These are phyloP conservation scores for Aspergillus novoparasiticus DNA, from an alignment of 2,329 filamentous ascomycete genomes.

Conservation along the genomic window DNA sequence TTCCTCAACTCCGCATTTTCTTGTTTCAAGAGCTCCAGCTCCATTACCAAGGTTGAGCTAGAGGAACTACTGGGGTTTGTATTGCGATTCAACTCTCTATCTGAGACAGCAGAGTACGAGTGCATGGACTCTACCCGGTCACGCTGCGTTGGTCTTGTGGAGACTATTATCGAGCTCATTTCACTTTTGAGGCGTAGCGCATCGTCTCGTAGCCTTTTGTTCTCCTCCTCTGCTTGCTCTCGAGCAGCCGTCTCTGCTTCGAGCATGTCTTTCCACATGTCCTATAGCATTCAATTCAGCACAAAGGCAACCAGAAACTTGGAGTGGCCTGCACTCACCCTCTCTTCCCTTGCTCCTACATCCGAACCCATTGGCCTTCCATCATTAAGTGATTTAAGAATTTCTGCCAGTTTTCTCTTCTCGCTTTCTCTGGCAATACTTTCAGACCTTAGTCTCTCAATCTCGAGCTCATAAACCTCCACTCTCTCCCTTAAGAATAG, in stretches of 20 bases:
- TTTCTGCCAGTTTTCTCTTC: conserved; percentile 81
- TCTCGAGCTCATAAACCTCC: conserved; percentile 79
- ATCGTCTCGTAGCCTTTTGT: conserved; percentile 80
- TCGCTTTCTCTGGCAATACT: conserved; percentile 78
- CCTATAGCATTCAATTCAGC: conserved; percentile 47
- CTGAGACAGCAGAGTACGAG: conserved; percentile 41
- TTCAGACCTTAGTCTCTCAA: conserved; percentile 80
- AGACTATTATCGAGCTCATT: conserved; percentile 30
- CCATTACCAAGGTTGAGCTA: conserved; percentile 75
- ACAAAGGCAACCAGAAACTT: neutral
- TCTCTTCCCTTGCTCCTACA: conserved; percentile 51
- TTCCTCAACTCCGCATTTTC: conserved; percentile 91
- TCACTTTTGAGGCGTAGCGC: conserved; percentile 67
- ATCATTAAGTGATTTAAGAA: conserved; percentile 68
- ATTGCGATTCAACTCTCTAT: conserved; percentile 39
- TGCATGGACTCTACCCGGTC: conserved; percentile 40
- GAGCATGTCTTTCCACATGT: conserved; percentile 93
- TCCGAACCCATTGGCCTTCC: conserved; percentile 52
- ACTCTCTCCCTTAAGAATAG: conserved; percentile 81
- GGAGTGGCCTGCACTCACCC: conserved; percentile 36
- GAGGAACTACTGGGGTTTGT: conserved; percentile 59
- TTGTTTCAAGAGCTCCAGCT: conserved; percentile 79
- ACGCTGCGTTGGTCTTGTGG: conserved; percentile 34
- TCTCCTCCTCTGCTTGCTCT: conserved; percentile 89
- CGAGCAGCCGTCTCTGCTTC: conserved; percentile 87